Evolutionary conservation across 139 green algal species (phyloP), one percentile per base, ranked within the genome.

Genomic region (Yamagishiella unicocca): DNA sequence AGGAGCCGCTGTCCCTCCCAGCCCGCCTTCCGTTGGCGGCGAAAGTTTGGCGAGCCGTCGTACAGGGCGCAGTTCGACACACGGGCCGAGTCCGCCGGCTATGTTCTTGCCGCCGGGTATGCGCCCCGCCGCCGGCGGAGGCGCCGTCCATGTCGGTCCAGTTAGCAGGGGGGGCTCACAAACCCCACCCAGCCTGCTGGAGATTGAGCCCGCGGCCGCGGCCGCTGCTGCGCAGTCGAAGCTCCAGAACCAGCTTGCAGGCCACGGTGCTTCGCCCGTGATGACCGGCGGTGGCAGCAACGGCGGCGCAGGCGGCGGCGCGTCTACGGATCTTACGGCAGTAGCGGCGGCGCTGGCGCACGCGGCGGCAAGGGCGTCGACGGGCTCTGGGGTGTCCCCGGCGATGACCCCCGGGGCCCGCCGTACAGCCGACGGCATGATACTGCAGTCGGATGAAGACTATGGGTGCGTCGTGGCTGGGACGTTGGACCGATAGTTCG

Each of bases 371-470:
- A 17, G 12, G 50, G 50, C 50, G 50, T 12, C 50, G 50, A 17
- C 50, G 50, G 50, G 14, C 17, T 25, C 50, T 12, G 50, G 12
- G 50, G 50, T 58, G 50, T 12, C 14, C 17, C 14, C 50, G 70
- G 5, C 70, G 70, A 22, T 6, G 17, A 29, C 9, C 6, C 7
- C 42, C 29, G 70, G 37, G 1, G 38, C 17, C 14, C 40, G 40
- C 38, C 70, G 70, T 33, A 78, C 70, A 8, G 37, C 38, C 6
- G 70, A 78, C 40, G 70, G 70, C 66, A 46, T 46, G 66, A 6
- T 74, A 33, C 70, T 35, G 2, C 70, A 55, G 40, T 78, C 70
- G 37, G 70, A 78, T 22, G 70, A 78, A 38, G 70, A 78, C 70
- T 54, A 78, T 19, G 70, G 70, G 70, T 78, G 54, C 21, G 67